Conservation (phyloP, 1,139 yeast species). For the Debaryomyces subglobosus region DNA sequence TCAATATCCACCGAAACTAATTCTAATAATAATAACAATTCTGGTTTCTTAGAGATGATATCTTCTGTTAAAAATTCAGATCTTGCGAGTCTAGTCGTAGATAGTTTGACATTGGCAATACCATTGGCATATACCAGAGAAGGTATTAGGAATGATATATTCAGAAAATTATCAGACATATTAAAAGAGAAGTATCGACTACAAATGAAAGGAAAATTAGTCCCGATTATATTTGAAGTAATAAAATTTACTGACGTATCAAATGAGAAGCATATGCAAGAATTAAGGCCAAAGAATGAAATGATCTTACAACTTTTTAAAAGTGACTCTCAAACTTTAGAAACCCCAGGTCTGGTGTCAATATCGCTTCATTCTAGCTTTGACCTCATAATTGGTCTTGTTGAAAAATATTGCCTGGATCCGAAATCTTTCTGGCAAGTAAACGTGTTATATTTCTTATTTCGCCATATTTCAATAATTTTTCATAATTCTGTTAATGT, state of each 20-base stretch:
- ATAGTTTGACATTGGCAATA: slow-evolving; percentile 38
- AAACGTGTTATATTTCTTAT: slow-evolving; percentile 37
- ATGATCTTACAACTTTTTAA: slow-evolving; percentile 12
- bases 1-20: slow-evolving; percentile 24
- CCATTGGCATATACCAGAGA: slow-evolving; percentile 49
- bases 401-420: slow-evolving; percentile 20
- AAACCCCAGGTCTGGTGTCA: slow-evolving; percentile 17
- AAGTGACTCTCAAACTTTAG: slow-evolving; percentile 14
- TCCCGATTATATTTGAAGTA: slow-evolving; percentile 25
- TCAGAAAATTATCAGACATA: slow-evolving; percentile 19
- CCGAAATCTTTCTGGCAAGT: slow-evolving; percentile 39
- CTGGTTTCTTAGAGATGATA: slow-evolving; percentile 21
- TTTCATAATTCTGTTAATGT: slow-evolving; percentile 24
- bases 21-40: not conserved
- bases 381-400: slow-evolving; percentile 21
- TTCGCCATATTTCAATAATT: slow-evolving; percentile 33
- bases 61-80: slow-evolving; percentile 18
- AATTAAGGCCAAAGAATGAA: slow-evolving; percentile 14
- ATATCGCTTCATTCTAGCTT: slow-evolving; percentile 33
- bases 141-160: slow-evolving; percentile 45
- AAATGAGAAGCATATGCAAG: slow-evolving; percentile 23
- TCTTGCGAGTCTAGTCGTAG: slow-evolving; percentile 25
- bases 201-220: slow-evolving; percentile 21
- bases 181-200: slow-evolving; percentile 19
- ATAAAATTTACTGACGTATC: slow-evolving; percentile 47